A percentile compares a stretch with the other conserved stretches of the same genome.
Evolutionary conservation across 2,329 filamentous ascomycete genomes (phyloP).

Genomic region (Ophiostoma novo-ulmi): DNA sequence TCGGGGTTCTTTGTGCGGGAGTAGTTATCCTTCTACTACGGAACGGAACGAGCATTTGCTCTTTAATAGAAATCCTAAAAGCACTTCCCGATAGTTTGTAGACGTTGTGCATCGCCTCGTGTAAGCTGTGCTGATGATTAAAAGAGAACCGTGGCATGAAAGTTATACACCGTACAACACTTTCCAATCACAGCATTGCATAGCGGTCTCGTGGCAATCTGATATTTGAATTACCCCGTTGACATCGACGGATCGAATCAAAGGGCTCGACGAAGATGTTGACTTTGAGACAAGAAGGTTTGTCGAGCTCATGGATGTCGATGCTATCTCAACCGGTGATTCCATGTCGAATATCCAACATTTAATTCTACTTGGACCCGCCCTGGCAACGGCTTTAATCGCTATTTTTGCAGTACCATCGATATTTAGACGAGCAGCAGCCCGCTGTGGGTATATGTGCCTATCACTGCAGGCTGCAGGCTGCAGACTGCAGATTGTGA

Average conservation of each 20-base stretch:
- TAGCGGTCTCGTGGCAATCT: background rate
- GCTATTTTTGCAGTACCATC: background rate
- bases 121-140: constrained; percentile 1
- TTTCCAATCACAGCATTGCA: background rate
- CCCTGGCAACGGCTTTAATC: background rate
- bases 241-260: background rate
- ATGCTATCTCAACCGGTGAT: background rate
- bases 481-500: background rate
- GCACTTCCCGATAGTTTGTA: background rate
- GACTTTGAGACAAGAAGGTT: background rate
- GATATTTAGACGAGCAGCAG: background rate
- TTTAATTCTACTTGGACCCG: constrained; percentile 1
- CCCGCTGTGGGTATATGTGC: background rate
- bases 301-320: too few relatives aligned
- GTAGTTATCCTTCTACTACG: background rate
- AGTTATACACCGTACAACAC: background rate
- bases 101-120: background rate
- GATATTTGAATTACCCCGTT: background rate
- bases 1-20: background rate
- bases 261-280: background rate
- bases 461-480: background rate
- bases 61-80: background rate
- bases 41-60: background rate
- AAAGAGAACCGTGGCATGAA: background rate
- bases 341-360: background rate